Evolutionary conservation across 331 rosid genomes (phyloP).

Genomic region (Saraca asoca): DNA sequence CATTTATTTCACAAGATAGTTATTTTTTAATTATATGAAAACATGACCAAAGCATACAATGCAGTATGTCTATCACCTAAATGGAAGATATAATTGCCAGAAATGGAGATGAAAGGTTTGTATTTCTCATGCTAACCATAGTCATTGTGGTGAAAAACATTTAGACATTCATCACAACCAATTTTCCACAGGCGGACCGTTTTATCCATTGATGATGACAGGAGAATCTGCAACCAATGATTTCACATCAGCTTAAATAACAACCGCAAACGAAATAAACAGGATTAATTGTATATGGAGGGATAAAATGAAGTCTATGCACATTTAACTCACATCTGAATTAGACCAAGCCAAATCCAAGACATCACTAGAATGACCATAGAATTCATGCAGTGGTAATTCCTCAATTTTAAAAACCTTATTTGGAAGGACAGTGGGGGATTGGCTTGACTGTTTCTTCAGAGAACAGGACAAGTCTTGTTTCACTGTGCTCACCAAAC

Average conservation of each 20-base stretch:
- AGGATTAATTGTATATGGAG: not conserved
- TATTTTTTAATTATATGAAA: not conserved
- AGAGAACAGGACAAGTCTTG: slow-evolving; percentile 44
- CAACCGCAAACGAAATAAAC: slow-evolving; percentile 20
- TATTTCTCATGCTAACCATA: slow-evolving; percentile 52
- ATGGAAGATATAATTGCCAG: not conserved
- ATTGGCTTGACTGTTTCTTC: slow-evolving; percentile 41
- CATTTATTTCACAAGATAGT: not conserved
- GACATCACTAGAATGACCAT: slow-evolving; percentile 76
- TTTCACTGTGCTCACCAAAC: slow-evolving; percentile 30
- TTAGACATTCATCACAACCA: slow-evolving; percentile 52
- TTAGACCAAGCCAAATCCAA: slow-evolving; percentile 91
- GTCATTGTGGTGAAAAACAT: slow-evolving; percentile 68
- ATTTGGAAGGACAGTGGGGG: slow-evolving; percentile 60
- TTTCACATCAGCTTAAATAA: slow-evolving; percentile 24
- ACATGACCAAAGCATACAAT: slow-evolving; percentile 10
- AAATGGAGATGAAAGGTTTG: not conserved
- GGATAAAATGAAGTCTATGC: not conserved
- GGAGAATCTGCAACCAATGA: slow-evolving; percentile 60
- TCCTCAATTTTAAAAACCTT: slow-evolving; percentile 69
- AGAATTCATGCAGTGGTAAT: slow-evolving; percentile 66
- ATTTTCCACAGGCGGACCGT: slow-evolving; percentile 85
- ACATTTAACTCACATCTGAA: slow-evolving; percentile 70
- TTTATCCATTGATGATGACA: slow-evolving; percentile 83
- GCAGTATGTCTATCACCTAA: not conserved